Conservation (phyloP, 2,329 filamentous ascomycete genomes). For the Fusarium goolgardi region DNA sequence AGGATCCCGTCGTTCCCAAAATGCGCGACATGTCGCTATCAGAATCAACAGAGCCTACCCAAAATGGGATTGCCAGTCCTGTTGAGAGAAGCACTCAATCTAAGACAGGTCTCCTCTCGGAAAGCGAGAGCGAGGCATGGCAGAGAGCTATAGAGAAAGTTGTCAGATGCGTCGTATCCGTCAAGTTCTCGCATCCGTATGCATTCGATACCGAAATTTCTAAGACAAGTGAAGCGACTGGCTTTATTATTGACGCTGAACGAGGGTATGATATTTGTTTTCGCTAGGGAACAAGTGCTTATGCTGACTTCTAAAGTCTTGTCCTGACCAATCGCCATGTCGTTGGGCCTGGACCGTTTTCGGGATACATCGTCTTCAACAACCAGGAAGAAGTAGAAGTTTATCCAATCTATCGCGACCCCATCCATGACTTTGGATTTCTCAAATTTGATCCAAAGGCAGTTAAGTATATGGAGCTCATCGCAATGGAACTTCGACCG, state of each 20-base stretch:
- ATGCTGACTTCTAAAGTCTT: conserved; percentile 3
- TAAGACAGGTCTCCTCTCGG: conserved; percentile 20
- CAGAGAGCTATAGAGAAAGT: conserved; percentile 94
- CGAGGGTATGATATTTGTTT: conserved; percentile 4
- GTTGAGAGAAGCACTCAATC: background rate
- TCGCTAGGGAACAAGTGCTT: background rate
- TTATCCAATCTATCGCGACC: conserved; percentile 95
- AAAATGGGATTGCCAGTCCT: background rate
- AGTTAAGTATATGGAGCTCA: conserved; percentile 97
- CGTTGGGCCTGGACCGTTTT: conserved; percentile 94
- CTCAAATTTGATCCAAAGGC: conserved; percentile 93
- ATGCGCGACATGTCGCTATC: background rate
- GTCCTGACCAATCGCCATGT: conserved; percentile 90
- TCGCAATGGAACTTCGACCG: conserved; percentile 23
- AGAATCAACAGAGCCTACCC: background rate
- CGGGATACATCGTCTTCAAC: conserved; percentile 97
- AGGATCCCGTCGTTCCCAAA: conserved; percentile 15
- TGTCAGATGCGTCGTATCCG: conserved; percentile 95
- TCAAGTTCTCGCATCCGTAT: conserved; percentile 97
- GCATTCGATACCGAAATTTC: conserved; percentile 96
- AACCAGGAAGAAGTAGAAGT: conserved; percentile 98
- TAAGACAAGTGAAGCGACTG: conserved; percentile 94
- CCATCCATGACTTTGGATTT: conserved; percentile 98
- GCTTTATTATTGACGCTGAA: conserved; percentile 51
- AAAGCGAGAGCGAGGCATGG: conserved; percentile 64